Evolutionary conservation across 208 protist species (phyloP).

Genomic region (Leishmania arabica): DNA sequence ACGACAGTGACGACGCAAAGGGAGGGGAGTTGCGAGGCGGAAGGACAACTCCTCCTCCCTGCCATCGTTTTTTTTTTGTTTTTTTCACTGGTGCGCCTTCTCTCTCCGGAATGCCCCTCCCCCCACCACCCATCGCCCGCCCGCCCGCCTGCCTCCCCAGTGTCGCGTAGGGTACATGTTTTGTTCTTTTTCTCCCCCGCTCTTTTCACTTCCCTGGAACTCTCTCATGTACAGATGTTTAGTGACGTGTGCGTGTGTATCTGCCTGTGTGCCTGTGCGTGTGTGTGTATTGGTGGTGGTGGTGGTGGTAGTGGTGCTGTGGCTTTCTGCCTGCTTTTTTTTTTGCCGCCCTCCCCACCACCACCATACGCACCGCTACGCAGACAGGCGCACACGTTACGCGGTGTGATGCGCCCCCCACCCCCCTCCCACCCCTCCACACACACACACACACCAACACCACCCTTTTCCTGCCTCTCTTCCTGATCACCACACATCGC

Average conservation of each 20-base stretch:
- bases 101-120: too few relatives aligned
- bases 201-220: neutral
- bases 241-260: neutral
- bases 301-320: neutral
- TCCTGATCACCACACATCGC: neutral
- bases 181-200: neutral
- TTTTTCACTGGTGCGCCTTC: too few relatives aligned
- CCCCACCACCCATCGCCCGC: too few relatives aligned
- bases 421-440: neutral
- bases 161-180: neutral
- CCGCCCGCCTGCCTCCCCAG: too few relatives aligned
- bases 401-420: neutral
- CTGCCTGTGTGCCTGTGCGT: neutral
- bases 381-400: neutral
- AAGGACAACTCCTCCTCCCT: neutral
- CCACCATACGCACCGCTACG: neutral
- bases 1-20: neutral
- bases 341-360: neutral
- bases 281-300: neutral
- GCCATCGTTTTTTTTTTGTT: neutral
- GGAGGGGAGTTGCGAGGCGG: neutral
- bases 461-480: neutral
- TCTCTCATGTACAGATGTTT: neutral
- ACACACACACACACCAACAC: too few relatives aligned
- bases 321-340: neutral